Percentiles rank a stretch among this genome's conserved stretches.
Conservation (phyloP, 108 stramenopile genomes). For the Cyclotella baltica region DNA sequence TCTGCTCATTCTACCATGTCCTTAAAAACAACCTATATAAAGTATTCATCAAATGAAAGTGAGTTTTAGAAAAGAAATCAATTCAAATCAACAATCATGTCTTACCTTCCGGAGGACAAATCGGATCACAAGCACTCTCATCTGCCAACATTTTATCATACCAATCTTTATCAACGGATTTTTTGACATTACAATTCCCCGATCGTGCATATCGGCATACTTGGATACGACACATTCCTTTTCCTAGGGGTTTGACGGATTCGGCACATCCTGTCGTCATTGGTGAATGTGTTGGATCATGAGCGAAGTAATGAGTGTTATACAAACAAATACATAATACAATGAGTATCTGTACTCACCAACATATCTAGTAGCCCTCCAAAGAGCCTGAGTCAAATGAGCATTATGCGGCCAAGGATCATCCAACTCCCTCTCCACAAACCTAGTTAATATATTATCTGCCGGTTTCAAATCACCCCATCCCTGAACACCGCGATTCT, state of each 20-base stretch:
- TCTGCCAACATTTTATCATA: conserved; percentile 15
- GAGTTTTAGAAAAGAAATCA: no score
- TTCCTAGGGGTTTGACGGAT: conserved; percentile 10
- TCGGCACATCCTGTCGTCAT: conserved; percentile 25
- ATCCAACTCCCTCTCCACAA: conserved; percentile 34
- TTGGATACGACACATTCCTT: conserved; percentile 22
- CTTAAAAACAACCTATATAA: no score
- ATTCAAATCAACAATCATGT: no score
- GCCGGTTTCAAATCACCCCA: conserved; percentile 29
- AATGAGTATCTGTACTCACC: not conserved
- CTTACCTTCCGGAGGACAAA: conserved; percentile 22
- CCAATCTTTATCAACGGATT: conserved; percentile 2
- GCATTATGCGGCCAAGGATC: conserved; percentile 22
- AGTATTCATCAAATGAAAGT: no score
- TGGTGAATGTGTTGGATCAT: no score
- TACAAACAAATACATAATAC: not conserved
- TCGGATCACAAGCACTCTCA: conserved; percentile 17
- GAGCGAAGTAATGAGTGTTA: not conserved
- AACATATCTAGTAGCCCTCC: conserved; percentile 38
- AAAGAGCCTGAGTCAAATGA: conserved; percentile 37
- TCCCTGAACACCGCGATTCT: conserved; percentile 17
- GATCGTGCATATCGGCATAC: conserved; percentile 38
- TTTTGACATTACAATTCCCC: conserved; percentile 39
- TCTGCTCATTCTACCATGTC: no score
- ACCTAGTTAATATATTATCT: conserved; percentile 30